phyloP scores from a whole-genome alignment of 805 yeast species.

The Isabelozyma gotoi region DNA sequence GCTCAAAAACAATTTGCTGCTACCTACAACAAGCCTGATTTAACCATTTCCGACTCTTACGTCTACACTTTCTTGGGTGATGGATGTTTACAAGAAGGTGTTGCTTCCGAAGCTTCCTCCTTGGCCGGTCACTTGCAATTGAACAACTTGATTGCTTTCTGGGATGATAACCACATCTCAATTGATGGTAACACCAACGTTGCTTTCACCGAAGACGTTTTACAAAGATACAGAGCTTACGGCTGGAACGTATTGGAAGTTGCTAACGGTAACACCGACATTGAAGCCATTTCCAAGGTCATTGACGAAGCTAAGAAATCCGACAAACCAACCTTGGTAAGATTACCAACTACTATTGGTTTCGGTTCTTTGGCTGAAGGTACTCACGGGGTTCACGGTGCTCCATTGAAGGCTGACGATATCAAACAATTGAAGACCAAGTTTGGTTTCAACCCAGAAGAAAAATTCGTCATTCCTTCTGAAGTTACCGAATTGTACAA shows the following conservation, averaged over 20 bases:
- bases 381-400: constrained; percentile 91
- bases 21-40: constrained; percentile 86
- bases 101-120: constrained; percentile 89
- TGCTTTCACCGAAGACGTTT: constrained; percentile 92
- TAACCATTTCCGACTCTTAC: constrained; percentile 67
- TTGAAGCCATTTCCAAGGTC: constrained; percentile 69
- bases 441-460: constrained; percentile 86
- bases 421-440: constrained; percentile 78
- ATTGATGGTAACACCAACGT: constrained; percentile 90
- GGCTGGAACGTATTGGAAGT: constrained; percentile 90
- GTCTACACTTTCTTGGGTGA: constrained; percentile 88
- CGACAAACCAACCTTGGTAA: constrained; percentile 87
- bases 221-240: constrained; percentile 81
- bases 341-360: constrained; percentile 90
- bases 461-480: constrained; percentile 74
- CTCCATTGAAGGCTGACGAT: constrained; percentile 93
- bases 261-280: constrained; percentile 77
- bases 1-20: constrained; percentile 93
- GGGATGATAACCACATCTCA: constrained; percentile 96
- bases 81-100: constrained; percentile 98
- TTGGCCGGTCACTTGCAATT: constrained; percentile 95
- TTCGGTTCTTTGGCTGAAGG: constrained; percentile 86
- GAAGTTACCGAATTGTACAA: constrained; percentile 76
- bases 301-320: constrained; percentile 75
- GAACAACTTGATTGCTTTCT: constrained; percentile 89